Base-by-base conservation (phyloP, 306 rosid species). In the Prunus fruticosa region DNA sequence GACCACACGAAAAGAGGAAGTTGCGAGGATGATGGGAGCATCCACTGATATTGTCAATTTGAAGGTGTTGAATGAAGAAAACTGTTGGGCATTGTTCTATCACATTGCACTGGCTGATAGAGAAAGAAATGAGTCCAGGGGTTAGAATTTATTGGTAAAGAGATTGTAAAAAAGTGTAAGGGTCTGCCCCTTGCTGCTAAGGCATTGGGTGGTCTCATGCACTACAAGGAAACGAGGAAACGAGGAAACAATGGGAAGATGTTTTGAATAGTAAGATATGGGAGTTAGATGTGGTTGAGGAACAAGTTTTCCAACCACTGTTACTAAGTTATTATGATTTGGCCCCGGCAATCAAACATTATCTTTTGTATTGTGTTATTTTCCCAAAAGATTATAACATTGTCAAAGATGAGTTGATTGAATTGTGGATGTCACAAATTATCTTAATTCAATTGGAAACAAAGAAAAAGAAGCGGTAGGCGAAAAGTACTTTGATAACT, bases 151-250 rank as follows among this genome's bases (percentile, higher is more conserved):
- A 9, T 52, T 52, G 79, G 79, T 12, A n/a, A 19, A 8, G 15
- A 70, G 19, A 78, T 78, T 50, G 82, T 68, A 0, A 49, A 34
- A 4, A 78, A 62, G 64, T 78, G 71, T 8, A 61, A 22, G 3
- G 81, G 76, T 2, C 38, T 78, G 45, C 77, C 82, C 62, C 77
- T 79, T 18, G 45, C 11, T 64, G 82, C 77, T 19, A 78, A 79
- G 41, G 6, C 27, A 1, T 73, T 79, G 28, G 78, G 74, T 13
- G 13, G 73, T 52, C 50, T 66, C 14, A 67, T 66, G 72, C 34
- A 8, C 3, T 16, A 0, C n/a, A 47, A 49, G 20, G n/a, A 47
- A 46, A 32, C 28, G 0, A 49, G 20, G n/a, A 47, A 46, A 32
- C 28, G 0, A 12, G 11, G 7, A 63, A 6, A 0, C 19, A 76